Base-by-base conservation (phyloP, 2,329 filamentous ascomycete species). In the Trichophyton rubrum region DNA sequence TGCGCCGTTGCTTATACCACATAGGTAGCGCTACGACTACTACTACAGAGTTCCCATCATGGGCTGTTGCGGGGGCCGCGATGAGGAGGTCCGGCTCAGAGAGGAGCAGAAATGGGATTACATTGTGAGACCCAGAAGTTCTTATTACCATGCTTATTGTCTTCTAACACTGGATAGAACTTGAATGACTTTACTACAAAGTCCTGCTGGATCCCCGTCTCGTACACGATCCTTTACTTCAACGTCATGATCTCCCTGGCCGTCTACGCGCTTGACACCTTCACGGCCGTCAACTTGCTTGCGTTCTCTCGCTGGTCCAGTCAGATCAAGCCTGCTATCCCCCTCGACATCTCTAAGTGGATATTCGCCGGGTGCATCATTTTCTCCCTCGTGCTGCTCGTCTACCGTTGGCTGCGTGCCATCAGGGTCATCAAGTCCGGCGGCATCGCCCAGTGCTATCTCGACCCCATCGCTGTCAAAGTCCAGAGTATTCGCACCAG, bases 21-120 rank as follows among this genome's bases (percentile, higher is more conserved):
- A 47, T 11, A 47, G 43, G 8, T 11, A 11, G 8, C 15, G 13
- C n/a, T 41, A n/a, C 9, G 5, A 41, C n/a, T 41, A n/a, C 15
- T 43, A 43, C 40, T 6, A n/a, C 40, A 43, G 40, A 17, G 3
- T 20, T 3, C 20, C 33, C 71, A 81, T 69, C 57, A 90, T 90
- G 87, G 80, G 82, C 66, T 88, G 85, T 70, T 78, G 82, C 67
- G 81, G 83, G 64, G 82, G 84, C 64, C 76, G 80, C 58, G 78
- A 78, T 61, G 61, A 64, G 20, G 73, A 76, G 64, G 87, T 87
- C 70, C 72, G 78, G 70, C 81, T 92, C 64, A 80, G 83, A 64
- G 85, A 88, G 62, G 92, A 96, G 74, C 89, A 93, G 77, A 88
- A 90, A 79, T 97, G 92, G 92, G 89, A 91, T 69, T 95, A 91